Base-by-base conservation (phyloP, 768 basidiomycete genomes). In the Boletus reticulatus region DNA sequence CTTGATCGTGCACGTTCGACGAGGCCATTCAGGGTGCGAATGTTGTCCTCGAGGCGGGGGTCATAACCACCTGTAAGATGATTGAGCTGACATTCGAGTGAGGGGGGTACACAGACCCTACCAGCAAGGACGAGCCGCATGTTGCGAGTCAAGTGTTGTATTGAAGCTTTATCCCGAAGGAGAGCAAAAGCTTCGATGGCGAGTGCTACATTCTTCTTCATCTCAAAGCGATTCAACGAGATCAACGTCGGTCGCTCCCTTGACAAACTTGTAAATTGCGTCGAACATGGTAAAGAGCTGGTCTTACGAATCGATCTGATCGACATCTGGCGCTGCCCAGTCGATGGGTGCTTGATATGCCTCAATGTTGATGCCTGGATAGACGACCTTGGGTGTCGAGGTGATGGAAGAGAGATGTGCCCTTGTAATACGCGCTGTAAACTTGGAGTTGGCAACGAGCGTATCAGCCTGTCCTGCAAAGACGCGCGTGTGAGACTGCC, bases 191-290 rank as follows among this genome's bases (percentile, higher is more conserved):
- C 76, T 42, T 84, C 73, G 7, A 98, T 76, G 0, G 95, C 97
- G 3, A 99, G 78, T 2, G 81, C 81, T 1, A 80, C 80, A 62
- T 98, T 96, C 75, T 99, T 99, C 78, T 98, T 98, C 64, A 80
- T 83, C 72, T 99, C 97, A 66, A 96, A 98, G 3, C 96, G 88
- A 68, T 99, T 98, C 36, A 98, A 75, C 6, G 95, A 92, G 1
- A 98, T 66, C 4, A 98, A 71, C 0, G 92, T 94, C 1, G 89
- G 91, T 4, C 79, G 78, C 34, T 50, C 37, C 20, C 69, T 72
- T 81, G 70, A 42, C 85, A 87, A 61, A 32, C 52, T 17, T 22
- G 44, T 53, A 27, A 62, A 45, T 13, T 55, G 6, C 19, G 6
- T 47, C n/a, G 19, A 37, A 43, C 19, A 32, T 6, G 3, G n/a